These are phyloP conservation scores for Scedosporium apiospermum DNA, from an alignment of 2,329 filamentous ascomycete genomes.

Conservation along the genomic window DNA sequence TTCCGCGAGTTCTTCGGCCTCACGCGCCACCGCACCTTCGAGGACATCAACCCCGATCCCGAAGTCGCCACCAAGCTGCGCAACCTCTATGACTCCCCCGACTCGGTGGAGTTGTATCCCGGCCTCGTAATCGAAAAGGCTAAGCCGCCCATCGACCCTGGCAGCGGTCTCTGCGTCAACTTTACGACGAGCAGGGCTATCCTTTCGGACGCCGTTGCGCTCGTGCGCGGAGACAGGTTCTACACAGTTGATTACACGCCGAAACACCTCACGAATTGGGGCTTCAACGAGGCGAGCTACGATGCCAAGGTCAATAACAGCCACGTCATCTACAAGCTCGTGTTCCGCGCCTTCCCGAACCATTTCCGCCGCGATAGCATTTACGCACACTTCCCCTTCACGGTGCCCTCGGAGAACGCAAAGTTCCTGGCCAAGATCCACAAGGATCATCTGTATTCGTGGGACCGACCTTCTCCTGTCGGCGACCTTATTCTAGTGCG, in stretches of 20 bases:
- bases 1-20: slow-evolving; percentile 43
- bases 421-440: slow-evolving; percentile 39
- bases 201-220: slow-evolving; percentile 50
- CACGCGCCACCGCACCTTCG: slow-evolving; percentile 35
- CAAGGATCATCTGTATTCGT: slow-evolving; percentile 47
- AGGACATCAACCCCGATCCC: slow-evolving; percentile 41
- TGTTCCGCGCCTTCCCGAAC: slow-evolving; percentile 53
- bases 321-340: slow-evolving; percentile 57
- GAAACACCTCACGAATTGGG: slow-evolving; percentile 58
- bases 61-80: slow-evolving; percentile 31
- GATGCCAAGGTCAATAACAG: slow-evolving; percentile 52
- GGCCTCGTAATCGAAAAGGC: slow-evolving; percentile 46
- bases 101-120: slow-evolving; percentile 47
- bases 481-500: slow-evolving; percentile 37
- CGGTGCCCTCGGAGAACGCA: slow-evolving; percentile 37
- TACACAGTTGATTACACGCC: slow-evolving; percentile 52
- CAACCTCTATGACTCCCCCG: slow-evolving; percentile 39
- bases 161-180: slow-evolving; percentile 39
- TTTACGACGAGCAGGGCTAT: slow-evolving; percentile 40
- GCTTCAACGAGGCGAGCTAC: slow-evolving; percentile 43
- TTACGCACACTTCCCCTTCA: slow-evolving; percentile 49
- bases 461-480: slow-evolving; percentile 37
- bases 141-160: slow-evolving; percentile 38
- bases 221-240: slow-evolving; percentile 55
- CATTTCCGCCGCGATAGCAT: slow-evolving; percentile 54